Percentiles rank a stretch among this genome's conserved stretches.
Evolutionary conservation across 768 basidiomycete species (phyloP).

Genomic region (Rhizopogon vinicolor): DNA sequence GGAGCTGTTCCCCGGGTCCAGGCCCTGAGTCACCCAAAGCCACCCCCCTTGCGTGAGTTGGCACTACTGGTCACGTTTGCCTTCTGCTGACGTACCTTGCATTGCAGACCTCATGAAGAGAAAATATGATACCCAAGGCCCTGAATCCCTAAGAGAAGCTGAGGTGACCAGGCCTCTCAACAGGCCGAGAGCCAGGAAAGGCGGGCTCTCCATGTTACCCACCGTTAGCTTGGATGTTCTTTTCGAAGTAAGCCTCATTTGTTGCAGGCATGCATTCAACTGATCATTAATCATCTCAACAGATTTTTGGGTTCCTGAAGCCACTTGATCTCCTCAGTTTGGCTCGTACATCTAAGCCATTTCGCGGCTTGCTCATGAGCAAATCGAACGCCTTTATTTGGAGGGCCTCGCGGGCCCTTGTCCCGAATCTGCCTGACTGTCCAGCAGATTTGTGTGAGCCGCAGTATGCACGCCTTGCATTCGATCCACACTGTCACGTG

Average conservation of each 20-base stretch:
- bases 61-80: not conserved
- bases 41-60: not conserved
- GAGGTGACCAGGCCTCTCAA: not conserved
- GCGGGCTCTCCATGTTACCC: constrained; percentile 25
- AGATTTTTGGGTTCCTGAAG: constrained; percentile 42
- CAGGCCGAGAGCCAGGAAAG: not conserved
- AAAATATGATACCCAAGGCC: not conserved
- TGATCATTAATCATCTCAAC: not conserved
- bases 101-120: not conserved
- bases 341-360: constrained; percentile 35
- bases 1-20: constrained; percentile 1
- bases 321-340: constrained; percentile 44
- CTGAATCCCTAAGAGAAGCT: not conserved
- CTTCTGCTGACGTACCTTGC: not conserved
- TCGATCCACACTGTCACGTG: constrained; percentile 36
- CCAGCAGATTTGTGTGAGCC: constrained; percentile 45
- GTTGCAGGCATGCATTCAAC: not conserved
- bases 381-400: constrained; percentile 25
- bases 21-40: not conserved
- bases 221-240: constrained; percentile 27
- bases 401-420: constrained; percentile 29
- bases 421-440: constrained; percentile 38
- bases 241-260: constrained; percentile 16
- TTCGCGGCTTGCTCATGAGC: constrained; percentile 36
- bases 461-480: constrained; percentile 46